phyloP scores from a whole-genome alignment of 2,329 filamentous ascomycete species.

The Aspergillus oerlinghausenensis region DNA sequence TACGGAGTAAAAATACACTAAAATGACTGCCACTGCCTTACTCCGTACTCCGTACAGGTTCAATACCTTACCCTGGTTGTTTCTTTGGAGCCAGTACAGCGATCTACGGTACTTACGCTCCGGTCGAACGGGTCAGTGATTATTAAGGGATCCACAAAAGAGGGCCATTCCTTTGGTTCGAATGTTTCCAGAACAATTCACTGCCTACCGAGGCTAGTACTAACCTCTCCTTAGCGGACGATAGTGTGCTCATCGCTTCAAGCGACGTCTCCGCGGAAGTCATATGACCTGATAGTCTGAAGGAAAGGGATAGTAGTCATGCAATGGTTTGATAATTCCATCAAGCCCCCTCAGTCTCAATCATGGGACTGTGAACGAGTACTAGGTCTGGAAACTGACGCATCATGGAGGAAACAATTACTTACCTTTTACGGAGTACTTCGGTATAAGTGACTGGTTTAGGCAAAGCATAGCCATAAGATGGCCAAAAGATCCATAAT shows the following conservation, averaged over 20 bases:
- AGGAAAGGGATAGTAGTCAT: not conserved
- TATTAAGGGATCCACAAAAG: slow-evolving; percentile 3
- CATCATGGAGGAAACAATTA: no score
- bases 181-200: slow-evolving; percentile 15
- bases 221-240: not conserved
- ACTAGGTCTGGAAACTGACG: no score
- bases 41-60: no score
- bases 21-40: not conserved
- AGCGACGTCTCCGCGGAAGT: not conserved
- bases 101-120: not conserved
- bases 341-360: no score
- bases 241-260: not conserved
- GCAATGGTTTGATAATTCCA: not conserved
- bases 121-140: not conserved
- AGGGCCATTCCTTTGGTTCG: not conserved
- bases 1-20: slow-evolving; percentile 5
- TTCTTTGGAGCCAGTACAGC: not conserved
- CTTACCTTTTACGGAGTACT: no score
- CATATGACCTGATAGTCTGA: not conserved
- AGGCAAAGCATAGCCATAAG: no score
- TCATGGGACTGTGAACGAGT: no score
- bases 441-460: no score
- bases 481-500: no score
- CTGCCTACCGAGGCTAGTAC: not conserved
- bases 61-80: not conserved